Conservation (phyloP, 2,329 filamentous ascomycete species). For the Apiospora phragmitis region DNA sequence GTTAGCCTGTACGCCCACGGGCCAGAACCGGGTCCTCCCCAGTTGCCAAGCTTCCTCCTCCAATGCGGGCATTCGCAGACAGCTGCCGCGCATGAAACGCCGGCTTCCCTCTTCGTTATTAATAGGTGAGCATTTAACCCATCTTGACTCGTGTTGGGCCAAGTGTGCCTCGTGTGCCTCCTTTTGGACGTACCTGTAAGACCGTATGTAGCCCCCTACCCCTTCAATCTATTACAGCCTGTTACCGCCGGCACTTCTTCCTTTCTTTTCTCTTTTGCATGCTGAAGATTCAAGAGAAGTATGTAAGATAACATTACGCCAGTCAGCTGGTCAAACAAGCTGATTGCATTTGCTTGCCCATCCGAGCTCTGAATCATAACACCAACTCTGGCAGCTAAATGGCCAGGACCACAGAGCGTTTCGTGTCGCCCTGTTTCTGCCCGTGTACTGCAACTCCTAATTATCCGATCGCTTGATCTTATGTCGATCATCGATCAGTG, state of each 20-base stretch:
- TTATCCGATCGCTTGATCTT: slow-evolving; percentile 3
- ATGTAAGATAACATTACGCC: not conserved
- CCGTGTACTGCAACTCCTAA: not conserved
- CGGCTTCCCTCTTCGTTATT: slow-evolving; percentile 2
- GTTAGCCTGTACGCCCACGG: not conserved
- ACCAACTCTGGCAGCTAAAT: not conserved
- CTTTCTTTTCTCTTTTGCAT: not conserved
- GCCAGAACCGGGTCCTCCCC: not conserved
- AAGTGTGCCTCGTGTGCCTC: not conserved
- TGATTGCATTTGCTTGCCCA: not conserved
- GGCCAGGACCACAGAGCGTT: not conserved
- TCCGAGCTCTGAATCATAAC: not conserved
- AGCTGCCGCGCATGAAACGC: not conserved
- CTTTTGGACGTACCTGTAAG: not conserved
- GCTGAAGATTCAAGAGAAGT: not conserved
- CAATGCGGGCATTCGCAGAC: not conserved
- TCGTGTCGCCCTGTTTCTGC: not conserved
- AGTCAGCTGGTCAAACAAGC: not conserved
- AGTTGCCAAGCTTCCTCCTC: not conserved
- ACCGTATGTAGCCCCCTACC: not conserved
- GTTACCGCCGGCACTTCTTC: not conserved
- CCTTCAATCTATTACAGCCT: not conserved
- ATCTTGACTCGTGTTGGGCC: slow-evolving; percentile 1
- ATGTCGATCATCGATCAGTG: not conserved
- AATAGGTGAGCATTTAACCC: not conserved